These are phyloP conservation scores for Chytriomyces sp. DNA, from an alignment of 192 early-diverging fungal genomes.

Conservation along the genomic window DNA sequence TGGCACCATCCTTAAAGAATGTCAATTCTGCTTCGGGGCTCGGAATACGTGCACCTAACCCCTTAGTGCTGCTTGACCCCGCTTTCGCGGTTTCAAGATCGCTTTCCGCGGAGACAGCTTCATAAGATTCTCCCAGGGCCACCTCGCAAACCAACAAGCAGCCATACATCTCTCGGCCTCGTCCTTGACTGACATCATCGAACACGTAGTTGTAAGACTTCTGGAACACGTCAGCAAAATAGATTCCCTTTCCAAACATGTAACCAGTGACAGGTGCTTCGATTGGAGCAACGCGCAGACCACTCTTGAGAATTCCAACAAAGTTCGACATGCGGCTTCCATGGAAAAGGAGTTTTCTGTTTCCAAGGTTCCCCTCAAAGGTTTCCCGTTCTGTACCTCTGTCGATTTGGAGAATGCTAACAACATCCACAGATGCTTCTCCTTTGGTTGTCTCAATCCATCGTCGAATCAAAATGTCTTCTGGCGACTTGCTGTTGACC, in stretches of 20 bases:
- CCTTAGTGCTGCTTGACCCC: conserved; percentile 29
- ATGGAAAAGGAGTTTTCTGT: conserved; percentile 43
- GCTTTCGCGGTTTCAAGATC: conserved; percentile 30
- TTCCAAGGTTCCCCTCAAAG: conserved; percentile 55
- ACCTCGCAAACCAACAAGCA: conserved; percentile 77
- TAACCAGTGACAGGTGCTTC: conserved; percentile 61
- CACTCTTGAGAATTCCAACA: conserved; percentile 66
- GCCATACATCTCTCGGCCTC: conserved; percentile 2
- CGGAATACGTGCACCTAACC: conserved; percentile 28
- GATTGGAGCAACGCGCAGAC: conserved; percentile 56
- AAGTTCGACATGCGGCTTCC: conserved; percentile 62
- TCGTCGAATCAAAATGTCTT: conserved; percentile 53
- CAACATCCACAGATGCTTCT: conserved; percentile 37
- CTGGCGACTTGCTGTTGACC: conserved; percentile 30
- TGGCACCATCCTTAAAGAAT: conserved; percentile 5
- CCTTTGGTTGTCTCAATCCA: conserved; percentile 54
- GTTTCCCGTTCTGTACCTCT: conserved; percentile 46
- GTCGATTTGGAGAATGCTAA: conserved; percentile 22
- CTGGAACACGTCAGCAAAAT: conserved; percentile 70
- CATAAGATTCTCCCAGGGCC: conserved; percentile 53
- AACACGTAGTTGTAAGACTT: conserved; percentile 63
- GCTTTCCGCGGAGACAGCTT: conserved; percentile 27
- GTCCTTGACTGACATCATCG: neutral
- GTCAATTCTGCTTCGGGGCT: conserved; percentile 35
- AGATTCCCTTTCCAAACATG: conserved; percentile 77